Conservation (phyloP, 1,139 yeast genomes). For the Wickerhamomyces sp. region DNA sequence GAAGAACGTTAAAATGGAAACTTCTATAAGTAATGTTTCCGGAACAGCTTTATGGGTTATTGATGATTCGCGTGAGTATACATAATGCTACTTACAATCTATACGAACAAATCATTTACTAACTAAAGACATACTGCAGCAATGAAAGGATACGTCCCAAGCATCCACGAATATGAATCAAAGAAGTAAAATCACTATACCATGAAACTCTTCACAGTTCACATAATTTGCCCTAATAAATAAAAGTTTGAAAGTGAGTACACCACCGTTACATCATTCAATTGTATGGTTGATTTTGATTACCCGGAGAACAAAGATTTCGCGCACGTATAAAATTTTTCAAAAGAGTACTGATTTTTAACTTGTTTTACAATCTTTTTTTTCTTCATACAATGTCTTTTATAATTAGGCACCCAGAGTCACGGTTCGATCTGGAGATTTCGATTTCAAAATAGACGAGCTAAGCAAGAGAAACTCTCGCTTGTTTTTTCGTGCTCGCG, state of each 20-base stretch:
- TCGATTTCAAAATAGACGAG: slow-evolving; percentile 29
- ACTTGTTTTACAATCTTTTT: slow-evolving; percentile 18
- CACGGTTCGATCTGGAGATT: slow-evolving; percentile 46
- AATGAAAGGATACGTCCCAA: slow-evolving; percentile 49
- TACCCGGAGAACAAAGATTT: slow-evolving; percentile 1
- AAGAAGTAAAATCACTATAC: slow-evolving; percentile 22
- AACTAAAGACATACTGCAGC: slow-evolving; percentile 26
- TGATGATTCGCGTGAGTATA: slow-evolving; percentile 37
- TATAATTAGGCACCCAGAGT: slow-evolving; percentile 86
- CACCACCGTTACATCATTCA: too few species aligned
- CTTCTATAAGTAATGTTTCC: slow-evolving; percentile 48
- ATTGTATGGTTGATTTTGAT: background rate
- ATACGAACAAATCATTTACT: too few species aligned
- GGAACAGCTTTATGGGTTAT: slow-evolving; percentile 57
- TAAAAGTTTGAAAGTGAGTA: too few species aligned
- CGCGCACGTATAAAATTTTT: slow-evolving; percentile 10
- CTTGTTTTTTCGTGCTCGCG: slow-evolving; percentile 78
- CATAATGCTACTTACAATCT: slow-evolving; percentile 15
- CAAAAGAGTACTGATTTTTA: slow-evolving; percentile 4
- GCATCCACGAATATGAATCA: slow-evolving; percentile 53
- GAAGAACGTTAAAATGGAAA: slow-evolving; percentile 49
- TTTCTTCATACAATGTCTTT: slow-evolving; percentile 64
- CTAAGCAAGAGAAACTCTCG: slow-evolving; percentile 27
- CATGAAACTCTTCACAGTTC: too few species aligned
- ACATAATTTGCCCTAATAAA: too few species aligned